Base-by-base conservation (phyloP, 2,329 filamentous ascomycete genomes). In the Aspergillus candidus region DNA sequence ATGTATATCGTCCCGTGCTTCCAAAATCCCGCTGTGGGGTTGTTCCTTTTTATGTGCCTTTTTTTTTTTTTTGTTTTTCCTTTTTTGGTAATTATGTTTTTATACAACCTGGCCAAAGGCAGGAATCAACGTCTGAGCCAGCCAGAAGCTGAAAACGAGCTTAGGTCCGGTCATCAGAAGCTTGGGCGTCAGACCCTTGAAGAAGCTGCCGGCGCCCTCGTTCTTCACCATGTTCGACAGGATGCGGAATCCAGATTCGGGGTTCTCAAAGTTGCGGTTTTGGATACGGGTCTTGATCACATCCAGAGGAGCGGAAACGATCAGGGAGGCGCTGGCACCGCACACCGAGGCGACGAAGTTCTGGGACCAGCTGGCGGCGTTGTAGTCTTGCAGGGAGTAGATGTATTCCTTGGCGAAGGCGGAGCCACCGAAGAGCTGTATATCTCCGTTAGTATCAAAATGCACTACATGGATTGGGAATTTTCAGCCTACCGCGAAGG, bases 101-200 rank as follows among this genome's bases (percentile, higher is more conserved):
- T 75, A 81, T 66, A 82, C 70, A 47, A 82, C 65, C 68, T 82
- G 80, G 61, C 80, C 87, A 69, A 97, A 97, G 32, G 89, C 85
- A 40, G 93, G 93, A 64, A 98, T 98, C 60, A 98, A 76, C 27
- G 93, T 97, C 77, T 98, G 93, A 46, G 93, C 93, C 64, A 98
- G 82, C 93, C 93, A 98, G 83, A 98, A 98, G 49, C 90, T 96
- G 77, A 98, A 98, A 51, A 97, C 93, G 49, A 98, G 79, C 80
- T 98, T 98, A 52, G 93, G 93, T 17, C 93, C 94, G 12, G 93
- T 98, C 93, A 98, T 98, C 62, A 98, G 79, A 53, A 98, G 82
- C 84, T 98, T 98, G 51, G 93, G 93, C 39, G 89, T 86, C 53
- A 98, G 72, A 35, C 93, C 93, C 81, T 98, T 98, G 82, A 98